phyloP scores from a whole-genome alignment of 2,329 filamentous ascomycete genomes.

The Cladosporium sp. region DNA sequence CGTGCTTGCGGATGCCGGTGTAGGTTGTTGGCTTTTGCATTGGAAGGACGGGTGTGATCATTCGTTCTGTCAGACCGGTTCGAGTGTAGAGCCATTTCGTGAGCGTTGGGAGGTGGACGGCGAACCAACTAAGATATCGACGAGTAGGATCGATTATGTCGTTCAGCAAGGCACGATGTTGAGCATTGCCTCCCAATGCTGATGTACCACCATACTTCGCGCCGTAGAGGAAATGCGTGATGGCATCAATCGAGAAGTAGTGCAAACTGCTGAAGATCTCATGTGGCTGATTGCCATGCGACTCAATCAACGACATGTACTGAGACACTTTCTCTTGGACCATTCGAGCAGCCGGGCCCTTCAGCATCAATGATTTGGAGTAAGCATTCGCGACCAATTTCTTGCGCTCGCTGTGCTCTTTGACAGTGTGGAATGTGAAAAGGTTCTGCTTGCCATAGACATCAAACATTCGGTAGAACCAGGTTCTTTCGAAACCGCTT shows the following conservation, averaged over 20 bases:
- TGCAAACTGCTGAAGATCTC: conserved; percentile 54
- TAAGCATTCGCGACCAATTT: conserved; percentile 56
- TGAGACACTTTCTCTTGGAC: conserved; percentile 44
- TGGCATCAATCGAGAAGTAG: conserved; percentile 56
- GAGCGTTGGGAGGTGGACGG: conserved; percentile 46
- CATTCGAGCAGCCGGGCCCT: conserved; percentile 33
- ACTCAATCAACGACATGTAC: conserved; percentile 45
- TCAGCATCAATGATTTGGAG: conserved; percentile 51
- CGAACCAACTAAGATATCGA: conserved; percentile 51
- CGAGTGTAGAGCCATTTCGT: conserved; percentile 53
- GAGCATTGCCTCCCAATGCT: conserved; percentile 42
- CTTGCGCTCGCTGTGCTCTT: conserved; percentile 52
- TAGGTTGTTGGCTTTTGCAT: conserved; percentile 55
- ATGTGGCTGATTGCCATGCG: conserved; percentile 35
- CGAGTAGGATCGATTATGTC: conserved; percentile 53
- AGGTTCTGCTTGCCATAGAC: conserved; percentile 54
- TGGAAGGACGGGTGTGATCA: conserved; percentile 46
- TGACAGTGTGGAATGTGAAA: conserved; percentile 51
- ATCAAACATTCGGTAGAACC: conserved; percentile 59
- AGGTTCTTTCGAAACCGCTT: conserved; percentile 51
- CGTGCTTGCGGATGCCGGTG: conserved; percentile 51
- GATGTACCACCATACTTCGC: conserved; percentile 44
- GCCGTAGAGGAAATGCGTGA: conserved; percentile 56
- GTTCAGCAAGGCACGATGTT: conserved; percentile 44
- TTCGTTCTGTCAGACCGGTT: conserved; percentile 39